Base-by-base conservation (phyloP, 495 filamentous ascomycete genomes). In the Penicillium subrubescens region DNA sequence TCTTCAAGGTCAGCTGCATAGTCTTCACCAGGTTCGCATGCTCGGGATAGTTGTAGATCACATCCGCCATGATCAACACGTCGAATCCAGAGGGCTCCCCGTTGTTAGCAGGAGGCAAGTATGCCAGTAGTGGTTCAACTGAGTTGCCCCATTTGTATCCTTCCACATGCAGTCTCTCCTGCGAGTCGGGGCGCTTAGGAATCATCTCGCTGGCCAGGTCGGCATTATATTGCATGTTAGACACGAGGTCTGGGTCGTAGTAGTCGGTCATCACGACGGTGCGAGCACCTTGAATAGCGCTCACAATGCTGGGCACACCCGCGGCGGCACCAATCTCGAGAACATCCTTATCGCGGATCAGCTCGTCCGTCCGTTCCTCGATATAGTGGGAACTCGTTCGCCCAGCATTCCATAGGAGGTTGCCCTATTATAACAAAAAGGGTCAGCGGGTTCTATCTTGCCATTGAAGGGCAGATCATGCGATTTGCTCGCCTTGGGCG, bases 311-410 rank as follows among this genome's bases (percentile, higher is more conserved):
- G 2, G 94, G 94, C 4, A 97, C 83, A 1, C 94, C 94, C 0
- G 91, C 92, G 33, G 92, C 94, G 17, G 94, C 93, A 57, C 94
- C 94, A 51, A 98, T 89, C 74, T 98, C 94, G 14, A 97, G 87
- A 5, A 97, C 84, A 29, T 87, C 84, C 59, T 87, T 90, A 41
- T 74, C 78, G 1, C 72, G 61, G 25, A 96, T 79, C 12, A 92
- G 82, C 0, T 67, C 62, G 3, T 71, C 65, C 17, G 87, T 83
- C 63, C 87, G 79, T 29, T 83, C 72, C 74, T 97, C 90, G 63
- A 98, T 87, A 77, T 93, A 92, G 63, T 85, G 77, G 12, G 93
- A 85, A 58, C 93, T 84, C 12, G 89, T 84, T 23, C 88, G 88
- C 57, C 88, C 87, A 58, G 91, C 94, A 75, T 97, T 92, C 94